A percentile compares a stretch with the other conserved stretches of the same genome.
phyloP scores from a whole-genome alignment of 768 basidiomycete species.

The Boletales sp. region DNA sequence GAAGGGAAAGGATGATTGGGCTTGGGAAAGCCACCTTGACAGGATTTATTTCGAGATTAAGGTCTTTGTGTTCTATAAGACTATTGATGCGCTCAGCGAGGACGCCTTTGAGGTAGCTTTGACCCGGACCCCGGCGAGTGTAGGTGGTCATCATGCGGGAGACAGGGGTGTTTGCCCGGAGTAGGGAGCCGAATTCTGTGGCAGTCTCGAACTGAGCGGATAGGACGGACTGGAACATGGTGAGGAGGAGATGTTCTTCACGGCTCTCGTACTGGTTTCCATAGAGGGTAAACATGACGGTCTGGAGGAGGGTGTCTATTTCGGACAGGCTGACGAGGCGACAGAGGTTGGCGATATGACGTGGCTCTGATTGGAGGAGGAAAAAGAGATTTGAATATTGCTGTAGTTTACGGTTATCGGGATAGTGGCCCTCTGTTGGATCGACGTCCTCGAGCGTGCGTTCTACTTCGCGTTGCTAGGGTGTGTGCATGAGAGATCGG shows the following conservation, averaged over 20 bases:
- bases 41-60: slow-evolving; percentile 98
- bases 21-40: slow-evolving; percentile 64
- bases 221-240: slow-evolving; percentile 99
- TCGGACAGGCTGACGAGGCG: slow-evolving; percentile 94
- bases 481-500: slow-evolving; percentile 10
- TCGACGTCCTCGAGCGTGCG: slow-evolving; percentile 95
- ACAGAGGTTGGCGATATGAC: slow-evolving; percentile 94
- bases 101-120: slow-evolving; percentile 96
- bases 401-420: slow-evolving; percentile 90
- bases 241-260: slow-evolving; percentile 96
- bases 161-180: slow-evolving; percentile 98
- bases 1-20: background rate
- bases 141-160: slow-evolving; percentile 99
- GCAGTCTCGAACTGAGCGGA: slow-evolving; percentile 99
- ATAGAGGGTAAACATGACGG: slow-evolving; percentile 99
- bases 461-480: slow-evolving; percentile 90
- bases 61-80: slow-evolving; percentile 98
- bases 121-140: slow-evolving; percentile 96
- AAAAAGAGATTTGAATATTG: slow-evolving; percentile 99
- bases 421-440: slow-evolving; percentile 86
- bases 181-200: slow-evolving; percentile 96
- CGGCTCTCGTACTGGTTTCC: slow-evolving; percentile 99
- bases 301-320: slow-evolving; percentile 98
- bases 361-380: slow-evolving; percentile 95
- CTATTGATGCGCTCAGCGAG: slow-evolving; percentile 98